Conservation (phyloP, 352 stramenopile genomes). For the Globisporangium spiculum region DNA sequence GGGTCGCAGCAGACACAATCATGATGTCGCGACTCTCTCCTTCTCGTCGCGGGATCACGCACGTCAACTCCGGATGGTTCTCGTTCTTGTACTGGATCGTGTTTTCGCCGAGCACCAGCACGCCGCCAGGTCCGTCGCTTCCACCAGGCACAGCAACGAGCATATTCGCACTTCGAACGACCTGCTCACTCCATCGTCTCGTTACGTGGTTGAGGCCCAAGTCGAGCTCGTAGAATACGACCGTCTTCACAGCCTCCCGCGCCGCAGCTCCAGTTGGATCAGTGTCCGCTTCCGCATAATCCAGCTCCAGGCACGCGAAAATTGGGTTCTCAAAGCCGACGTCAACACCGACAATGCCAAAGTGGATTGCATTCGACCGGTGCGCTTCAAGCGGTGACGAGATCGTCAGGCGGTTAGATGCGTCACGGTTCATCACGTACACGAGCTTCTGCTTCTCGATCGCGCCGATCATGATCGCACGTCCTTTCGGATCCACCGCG, state of each 20-base stretch:
- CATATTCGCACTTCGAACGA: constrained; percentile 90
- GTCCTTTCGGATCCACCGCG: constrained; percentile 95
- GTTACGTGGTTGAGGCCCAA: constrained; percentile 99
- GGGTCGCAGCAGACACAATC: constrained; percentile 91
- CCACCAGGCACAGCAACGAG: constrained; percentile 89
- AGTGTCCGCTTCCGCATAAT: constrained; percentile 90
- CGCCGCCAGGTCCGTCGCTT: constrained; percentile 87
- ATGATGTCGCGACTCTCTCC: constrained; percentile 86
- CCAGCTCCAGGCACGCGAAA: constrained; percentile 96
- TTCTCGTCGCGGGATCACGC: constrained; percentile 71
- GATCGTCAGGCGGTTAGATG: constrained; percentile 93
- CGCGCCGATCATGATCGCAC: constrained; percentile 94
- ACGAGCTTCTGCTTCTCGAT: constrained; percentile 99
- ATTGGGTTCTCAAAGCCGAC: constrained; percentile 99
- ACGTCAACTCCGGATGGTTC: constrained; percentile 77
- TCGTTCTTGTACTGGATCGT: constrained; percentile 97
- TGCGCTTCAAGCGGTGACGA: constrained; percentile 98
- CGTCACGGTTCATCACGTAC: constrained; percentile 98
- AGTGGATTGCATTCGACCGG: constrained; percentile 94
- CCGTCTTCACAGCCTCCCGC: constrained; percentile 87
- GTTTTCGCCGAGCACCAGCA: constrained; percentile 97
- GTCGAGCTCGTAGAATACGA: constrained; percentile 99
- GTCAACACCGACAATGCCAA: constrained; percentile 94
- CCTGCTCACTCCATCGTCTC: constrained; percentile 91
- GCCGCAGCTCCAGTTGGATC: constrained; percentile 70